Base-by-base conservation (phyloP, 805 yeast genomes). In the Ogataea nonfermentans region DNA sequence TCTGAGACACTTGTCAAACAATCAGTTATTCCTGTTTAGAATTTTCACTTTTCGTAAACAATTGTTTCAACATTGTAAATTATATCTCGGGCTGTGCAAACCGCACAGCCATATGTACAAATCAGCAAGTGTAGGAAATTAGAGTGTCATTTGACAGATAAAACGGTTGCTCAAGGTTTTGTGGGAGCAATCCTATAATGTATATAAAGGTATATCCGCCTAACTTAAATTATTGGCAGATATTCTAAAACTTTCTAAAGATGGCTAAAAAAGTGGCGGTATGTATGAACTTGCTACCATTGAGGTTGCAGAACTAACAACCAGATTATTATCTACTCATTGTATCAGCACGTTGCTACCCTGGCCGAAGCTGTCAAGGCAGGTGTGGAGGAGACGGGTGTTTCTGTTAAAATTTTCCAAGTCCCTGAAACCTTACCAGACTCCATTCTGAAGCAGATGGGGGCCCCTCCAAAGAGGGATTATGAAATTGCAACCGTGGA, bases 401-500 rank as follows among this genome's bases (percentile, higher is more conserved):
- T 82, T 42, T 43, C 59, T 14, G 95, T 85, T 24, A 81, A 78
- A 53, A 70, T 88, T 51, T 84, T 65, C 73, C 95, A 84, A 68
- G 78, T 89, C 38, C 80, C 84, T 43, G 96, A 88, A 66, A 87
- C 95, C 20, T 68, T 87, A 33, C 53, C 79, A 13, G 70, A 71
- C 27, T 87, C 77, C 9, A 69, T 81, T n/a, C 71, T 88, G 48
- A 59, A 63, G 32, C 63, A 68, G 56, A 61, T 88, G 70, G 75
- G 79, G 53, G 95, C 93, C 14, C 81, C 88, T 27, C 59, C 73
- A 10, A 78, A 77, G 57, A 70, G 76, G 15, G 65, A 64, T 23
- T 68, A 67, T 54, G 88, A 88, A 41, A 60, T 75, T 41, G 85
- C 85, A 24, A 70, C 80, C 5, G 52, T 64, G 4, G 81, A 74